Evolutionary conservation across 2,329 filamentous ascomycete species (phyloP), one percentile per base, ranked within the genome.

Genomic region (Chaetomiaceae sp.): DNA sequence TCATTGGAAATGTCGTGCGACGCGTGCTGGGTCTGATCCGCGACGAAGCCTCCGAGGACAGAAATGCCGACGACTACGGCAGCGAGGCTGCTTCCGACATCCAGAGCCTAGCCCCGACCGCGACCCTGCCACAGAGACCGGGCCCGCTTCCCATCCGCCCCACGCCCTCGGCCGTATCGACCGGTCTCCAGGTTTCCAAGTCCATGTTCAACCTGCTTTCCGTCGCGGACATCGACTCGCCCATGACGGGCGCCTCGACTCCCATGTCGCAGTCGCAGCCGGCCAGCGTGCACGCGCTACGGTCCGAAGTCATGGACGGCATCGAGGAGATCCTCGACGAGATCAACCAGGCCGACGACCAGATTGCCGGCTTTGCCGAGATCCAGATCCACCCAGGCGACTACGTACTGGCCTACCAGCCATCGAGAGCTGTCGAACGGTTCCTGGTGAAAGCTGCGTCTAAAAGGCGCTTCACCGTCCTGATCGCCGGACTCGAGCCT

Each of bases 301-400:
- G 90, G 54, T 89, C 89, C 13, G 93, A 97, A 68, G 86, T 97
- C 21, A 85, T 96, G 58, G 88, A 93, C 61, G 93, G 91, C 37
- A 96, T 99, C 62, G 85, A 89, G 62, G 93, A 99, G 67, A 90
- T 99, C 54, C 87, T 95, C 68, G 93, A 99, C 64, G 93, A 99
- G 70, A 84, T 99, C 50, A 86, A 87, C 58, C 87, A 92, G 65
- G 90, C 90, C 7, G 93, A 96, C 65, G 89, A 95, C 63, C 90
- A 96, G 68, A 95, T 99, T 61, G 88, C 92, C 2, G 82, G 83
- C 19, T 87, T 90, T 58, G 88, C 91, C 2, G 86, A 95, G 56
- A 88, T 95, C 42, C 88, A 96, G 68, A 95, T 99, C 57, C 89
- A 95, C 65, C 87, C 89, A 1, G 90, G 92, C 64, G 92, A 99